Conservation (phyloP, 208 protist species). For the Leishmania turanica region DNA sequence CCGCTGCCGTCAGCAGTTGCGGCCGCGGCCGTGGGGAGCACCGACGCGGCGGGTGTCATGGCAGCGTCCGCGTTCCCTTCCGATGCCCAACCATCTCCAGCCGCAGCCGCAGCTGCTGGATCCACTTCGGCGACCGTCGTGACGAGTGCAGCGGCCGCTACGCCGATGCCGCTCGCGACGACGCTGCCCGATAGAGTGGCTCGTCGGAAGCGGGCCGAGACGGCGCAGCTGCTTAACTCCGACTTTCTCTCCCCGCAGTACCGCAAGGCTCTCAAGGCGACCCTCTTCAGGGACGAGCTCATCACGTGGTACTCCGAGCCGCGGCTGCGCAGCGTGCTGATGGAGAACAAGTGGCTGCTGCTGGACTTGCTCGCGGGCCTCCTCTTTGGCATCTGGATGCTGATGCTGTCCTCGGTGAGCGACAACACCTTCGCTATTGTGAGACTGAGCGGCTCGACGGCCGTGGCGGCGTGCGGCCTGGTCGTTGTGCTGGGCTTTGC, state of each 20-base stretch:
- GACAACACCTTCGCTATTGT: conserved; percentile 42
- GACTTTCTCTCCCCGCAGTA: conserved; percentile 37
- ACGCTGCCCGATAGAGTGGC: conserved; percentile 19
- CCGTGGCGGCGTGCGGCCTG: conserved; percentile 41
- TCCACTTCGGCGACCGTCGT: neutral
- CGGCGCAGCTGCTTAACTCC: conserved; percentile 47
- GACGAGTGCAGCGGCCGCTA: neutral
- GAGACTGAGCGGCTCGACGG: conserved; percentile 34
- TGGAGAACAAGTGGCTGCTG: conserved; percentile 58
- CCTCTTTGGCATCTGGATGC: conserved; percentile 50
- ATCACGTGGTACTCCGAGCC: conserved; percentile 58
- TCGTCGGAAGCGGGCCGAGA: conserved; percentile 49
- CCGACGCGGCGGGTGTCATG: no score
- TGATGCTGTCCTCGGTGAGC: conserved; percentile 40
- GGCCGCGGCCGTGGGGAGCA: no score
- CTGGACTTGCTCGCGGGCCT: conserved; percentile 37
- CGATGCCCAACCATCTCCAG: neutral
- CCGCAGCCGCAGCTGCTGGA: neutral
- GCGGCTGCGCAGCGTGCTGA: conserved; percentile 33
- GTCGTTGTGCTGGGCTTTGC: conserved; percentile 36
- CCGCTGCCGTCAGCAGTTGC: neutral
- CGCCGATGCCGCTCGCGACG: neutral
- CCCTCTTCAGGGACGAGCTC: conserved; percentile 46
- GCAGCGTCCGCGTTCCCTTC: neutral
- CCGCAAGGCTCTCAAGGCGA: conserved; percentile 34